Percentiles rank a stretch among this genome's conserved stretches.
These are phyloP conservation scores for Candida qinlingensis DNA, from an alignment of 805 yeast genomes.

Conservation along the genomic window DNA sequence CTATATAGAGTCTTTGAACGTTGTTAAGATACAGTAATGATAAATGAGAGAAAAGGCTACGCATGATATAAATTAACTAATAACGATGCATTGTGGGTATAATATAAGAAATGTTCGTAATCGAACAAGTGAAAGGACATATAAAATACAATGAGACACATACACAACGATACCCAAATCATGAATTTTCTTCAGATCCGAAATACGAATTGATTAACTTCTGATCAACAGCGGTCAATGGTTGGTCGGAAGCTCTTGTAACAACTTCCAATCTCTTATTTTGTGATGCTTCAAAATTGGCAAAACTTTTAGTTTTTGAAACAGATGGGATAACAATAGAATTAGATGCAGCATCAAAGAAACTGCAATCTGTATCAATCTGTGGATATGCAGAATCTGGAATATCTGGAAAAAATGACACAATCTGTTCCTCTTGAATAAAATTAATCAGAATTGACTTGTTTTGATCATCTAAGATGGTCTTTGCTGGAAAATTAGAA, in stretches of 20 bases:
- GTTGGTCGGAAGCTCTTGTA: slow-evolving; percentile 10
- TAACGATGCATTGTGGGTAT: not conserved
- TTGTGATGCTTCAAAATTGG: slow-evolving; percentile 21
- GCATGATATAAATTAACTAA: too few species aligned
- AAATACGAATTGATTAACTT: slow-evolving; percentile 13
- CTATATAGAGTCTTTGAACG: slow-evolving; percentile 89
- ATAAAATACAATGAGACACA: too few species aligned
- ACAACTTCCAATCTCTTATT: slow-evolving; percentile 17
- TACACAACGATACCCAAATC: not conserved
- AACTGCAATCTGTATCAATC: slow-evolving; percentile 19
- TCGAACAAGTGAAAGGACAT: too few species aligned
- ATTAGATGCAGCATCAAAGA: slow-evolving; percentile 18
- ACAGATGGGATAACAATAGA: slow-evolving; percentile 25
- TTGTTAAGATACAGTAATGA: slow-evolving; percentile 41
- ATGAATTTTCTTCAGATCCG: not conserved
- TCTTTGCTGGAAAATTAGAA: slow-evolving; percentile 24
- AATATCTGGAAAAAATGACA: slow-evolving; percentile 22
- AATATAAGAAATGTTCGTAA: too few species aligned
- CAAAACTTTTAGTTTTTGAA: slow-evolving; percentile 12
- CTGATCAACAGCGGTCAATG: slow-evolving; percentile 16
- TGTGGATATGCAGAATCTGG: slow-evolving; percentile 20
- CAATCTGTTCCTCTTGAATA: slow-evolving; percentile 25
- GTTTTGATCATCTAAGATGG: slow-evolving; percentile 23
- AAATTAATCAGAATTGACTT: slow-evolving; percentile 18
- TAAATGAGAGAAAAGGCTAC: not conserved